phyloP scores from a whole-genome alignment of 306 rosid species.

The Glycine latifolia region DNA sequence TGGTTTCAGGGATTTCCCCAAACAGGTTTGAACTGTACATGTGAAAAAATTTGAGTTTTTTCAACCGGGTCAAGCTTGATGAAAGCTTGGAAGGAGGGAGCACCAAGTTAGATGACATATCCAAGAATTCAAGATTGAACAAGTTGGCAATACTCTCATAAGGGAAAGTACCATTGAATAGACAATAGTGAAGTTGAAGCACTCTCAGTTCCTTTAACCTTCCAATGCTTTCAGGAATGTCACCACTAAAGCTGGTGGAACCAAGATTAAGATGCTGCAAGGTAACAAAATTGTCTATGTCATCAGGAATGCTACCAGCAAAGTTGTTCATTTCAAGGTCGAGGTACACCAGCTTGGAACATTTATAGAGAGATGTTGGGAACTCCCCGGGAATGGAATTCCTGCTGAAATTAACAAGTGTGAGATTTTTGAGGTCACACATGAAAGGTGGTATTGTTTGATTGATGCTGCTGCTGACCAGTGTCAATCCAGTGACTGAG shows the following conservation, averaged over 20 bases:
- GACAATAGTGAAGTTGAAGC: conserved; percentile 48
- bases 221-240: conserved; percentile 66
- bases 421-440: conserved; percentile 71
- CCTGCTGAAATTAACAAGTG: conserved; percentile 43
- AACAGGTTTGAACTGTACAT: conserved; percentile 48
- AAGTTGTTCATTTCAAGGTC: conserved; percentile 62
- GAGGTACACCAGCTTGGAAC: conserved; percentile 59
- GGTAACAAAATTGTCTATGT: conserved; percentile 50
- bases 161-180: conserved; percentile 59
- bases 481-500: conserved; percentile 54
- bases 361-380: conserved; percentile 62
- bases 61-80: conserved; percentile 52
- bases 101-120: conserved; percentile 17
- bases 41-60: conserved; percentile 53
- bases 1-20: conserved; percentile 65
- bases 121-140: conserved; percentile 59
- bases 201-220: conserved; percentile 47
- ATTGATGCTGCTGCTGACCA: conserved; percentile 32
- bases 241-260: conserved; percentile 57
- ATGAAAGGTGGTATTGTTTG: conserved; percentile 64
- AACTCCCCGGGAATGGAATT: conserved; percentile 60
- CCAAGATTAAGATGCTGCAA: conserved; percentile 59
- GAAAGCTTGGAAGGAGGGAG: conserved; percentile 42
- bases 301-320: conserved; percentile 56
- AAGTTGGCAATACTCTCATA: conserved; percentile 59